Base-by-base conservation (phyloP, 371 early-diverging fungal genomes). In the Enterocytospora artemiae region DNA sequence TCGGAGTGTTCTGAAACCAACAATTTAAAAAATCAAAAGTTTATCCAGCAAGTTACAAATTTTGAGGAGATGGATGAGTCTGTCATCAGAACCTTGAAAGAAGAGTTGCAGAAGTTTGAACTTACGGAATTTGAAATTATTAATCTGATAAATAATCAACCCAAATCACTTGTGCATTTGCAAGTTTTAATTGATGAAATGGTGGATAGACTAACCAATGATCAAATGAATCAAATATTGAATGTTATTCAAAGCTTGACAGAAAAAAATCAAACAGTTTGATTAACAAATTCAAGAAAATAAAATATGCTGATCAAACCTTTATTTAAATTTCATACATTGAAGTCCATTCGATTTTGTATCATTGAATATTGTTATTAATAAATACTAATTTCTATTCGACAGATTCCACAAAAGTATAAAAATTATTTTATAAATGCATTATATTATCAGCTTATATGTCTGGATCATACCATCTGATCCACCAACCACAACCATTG, bases 101-200 rank as follows among this genome's bases (percentile, higher is more conserved):
- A 44, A 20, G 20, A 51, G 30, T 56, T 77, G 18, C n/a, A 51
- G 2, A 12, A 51, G 2, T 44, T 57, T 9, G 52, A 54, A 4
- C 27, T 77, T 12, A 50, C 49, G 4, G 63, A 62, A 48, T 74
- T 77, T 63, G 78, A 77, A 54, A 62, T 65, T n/a, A 55, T 67
- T 18, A 73, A 76, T 49, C 28, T 78, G 27, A 5, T 78, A 14
- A 65, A 78, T 51, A n/a, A 59, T 18, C 51, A 43, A 9, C 76
- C 79, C 18, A 66, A 57, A 41, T 59, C 48, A 16, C 48, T 76
- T 34, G 45, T 76, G n/a, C 53, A 63, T 59, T 50, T 78, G 9
- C 72, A 76, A 39, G 53, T 76, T 30, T 45, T 78, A 25, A 72
- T 78, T 25, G 79, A 78, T 53, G 76, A 76, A 55, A 63, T 78